Evolutionary conservation across 202 grass and related monocot genomes (phyloP), one percentile per base, ranked within the genome.

Genomic region (Eragrostis tef): DNA sequence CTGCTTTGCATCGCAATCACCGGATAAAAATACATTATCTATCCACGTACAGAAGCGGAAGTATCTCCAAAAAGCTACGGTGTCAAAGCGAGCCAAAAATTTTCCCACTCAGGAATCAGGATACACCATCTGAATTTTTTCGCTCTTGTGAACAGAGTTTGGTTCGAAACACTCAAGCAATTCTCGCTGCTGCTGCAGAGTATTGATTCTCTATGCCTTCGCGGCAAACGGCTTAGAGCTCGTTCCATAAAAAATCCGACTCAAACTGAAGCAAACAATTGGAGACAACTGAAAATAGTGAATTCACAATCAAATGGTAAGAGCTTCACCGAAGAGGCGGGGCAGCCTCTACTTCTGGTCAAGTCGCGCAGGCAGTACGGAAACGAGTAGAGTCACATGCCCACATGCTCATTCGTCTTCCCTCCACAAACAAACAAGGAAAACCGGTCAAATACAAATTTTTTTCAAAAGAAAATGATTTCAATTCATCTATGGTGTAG

Each of bases 21-120:
- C 19, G 29, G 56, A 42, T 22, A 72, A 78, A 86, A 65, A 19
- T 67, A 80, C 11, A 12, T 73, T 86, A 72, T 73, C 83, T 31
- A 48, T 22, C 47, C 49, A 9, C 49, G 8, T 67, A 51, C 1
- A 3, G 11, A 45, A 31, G 65, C 43, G 15, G 16, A 9, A 36
- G 21, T 46, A 27, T 62, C 52, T 53, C 7, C 11, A 42, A 83
- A 20, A 61, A 20, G 3, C 5, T 50, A 42, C 34, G 34, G 34
- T 39, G 34, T 39, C 34, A 39, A 39, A 39, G 34, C 34, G 34
- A 2, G 34, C 34, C 2, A n/a, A n/a, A n/a, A 2, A 31, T 39
- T 39, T 39, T 39, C 34, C 34, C 34, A 39, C 2, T 34, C 31
- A 34, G 31, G 31, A 34, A 39, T 39, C 34, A 39, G 34, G 34